Evolutionary conservation across 129 eudicot species (phyloP), one percentile per base, ranked within the genome.

Genomic region (Lactuca sativa): DNA sequence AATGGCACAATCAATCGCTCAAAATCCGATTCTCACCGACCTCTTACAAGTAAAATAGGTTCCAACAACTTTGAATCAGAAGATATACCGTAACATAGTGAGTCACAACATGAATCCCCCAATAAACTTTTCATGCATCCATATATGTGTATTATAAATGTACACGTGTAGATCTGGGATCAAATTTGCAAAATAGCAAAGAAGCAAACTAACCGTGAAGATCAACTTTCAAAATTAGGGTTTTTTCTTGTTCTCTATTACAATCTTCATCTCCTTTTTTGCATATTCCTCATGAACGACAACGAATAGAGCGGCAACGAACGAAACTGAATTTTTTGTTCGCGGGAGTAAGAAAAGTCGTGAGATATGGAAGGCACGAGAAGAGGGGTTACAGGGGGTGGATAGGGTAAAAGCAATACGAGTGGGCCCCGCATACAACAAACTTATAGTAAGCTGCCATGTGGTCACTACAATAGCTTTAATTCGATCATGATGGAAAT

Each of bases 301-400:
- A 66, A 80, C 72, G 84, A 65, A 73, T 38, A 71, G 69, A 86
- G 88, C 90, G 88, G 83, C 87, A 86, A 88, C 78, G 66, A 66
- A 70, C 55, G 82, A 74, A 89, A 87, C 85, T 78, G 95, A 82
- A 82, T 72, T 70, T 70, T 52, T 69, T 38, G 67, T 84, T 86
- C 83, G 84, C 88, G 86, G 88, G 74, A 74, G 56, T 43, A 53
- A 48, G 63, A 34, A 30, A 43, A 62, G 56, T 58, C 73, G 56
- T 53, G 83, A 74, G 86, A 72, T 66, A 36, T 68, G 84, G 84
- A 75, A 68, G 75, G 78, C 67, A 69, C 71, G 80, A 86, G 88
- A 80, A 75, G 68, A 37, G 55, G 72, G 57, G 61, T 61, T 16
- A 64, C 57, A 43, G 55, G 57, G 66, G 72, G 36, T n/a, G 79